Conservation (phyloP, 352 stramenopile genomes). For the Blastocystis sp. region DNA sequence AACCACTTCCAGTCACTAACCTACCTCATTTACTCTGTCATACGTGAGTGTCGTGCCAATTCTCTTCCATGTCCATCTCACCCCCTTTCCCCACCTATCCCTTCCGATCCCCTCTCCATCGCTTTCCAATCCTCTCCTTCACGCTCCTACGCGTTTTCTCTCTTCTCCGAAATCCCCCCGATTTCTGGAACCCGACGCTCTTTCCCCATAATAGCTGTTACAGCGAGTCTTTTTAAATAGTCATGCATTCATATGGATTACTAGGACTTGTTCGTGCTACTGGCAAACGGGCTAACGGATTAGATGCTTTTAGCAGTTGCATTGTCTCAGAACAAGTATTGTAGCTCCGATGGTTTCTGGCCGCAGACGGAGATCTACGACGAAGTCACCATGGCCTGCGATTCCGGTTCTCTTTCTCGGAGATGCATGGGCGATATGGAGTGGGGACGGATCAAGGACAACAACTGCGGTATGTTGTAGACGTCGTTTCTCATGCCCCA, state of each 20-base stretch:
- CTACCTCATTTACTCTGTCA: no score
- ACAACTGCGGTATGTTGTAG: neutral
- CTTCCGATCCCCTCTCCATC: no score
- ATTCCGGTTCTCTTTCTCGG: neutral
- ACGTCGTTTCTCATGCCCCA: neutral
- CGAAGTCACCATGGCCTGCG: neutral
- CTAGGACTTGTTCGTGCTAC: neutral
- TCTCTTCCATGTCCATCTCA: no score
- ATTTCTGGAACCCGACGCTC: neutral
- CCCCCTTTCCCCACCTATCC: no score
- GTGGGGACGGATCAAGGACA: conserved; percentile 2
- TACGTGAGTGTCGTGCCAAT: no score
- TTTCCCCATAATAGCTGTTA: neutral
- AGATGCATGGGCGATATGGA: conserved; percentile 36
- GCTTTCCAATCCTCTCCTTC: no score
- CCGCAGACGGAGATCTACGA: conserved; percentile 2
- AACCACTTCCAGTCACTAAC: no score
- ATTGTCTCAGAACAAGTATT: neutral
- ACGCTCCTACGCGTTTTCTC: no score
- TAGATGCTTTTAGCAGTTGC: conserved; percentile 6
- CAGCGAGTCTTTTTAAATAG: neutral
- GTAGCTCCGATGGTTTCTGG: conserved; percentile 26
- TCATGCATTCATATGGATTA: neutral
- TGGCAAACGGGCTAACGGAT: neutral
- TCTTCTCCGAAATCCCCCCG: no score